phyloP scores from a whole-genome alignment of 1,139 yeast species.

The Blastobotrys persicus region DNA sequence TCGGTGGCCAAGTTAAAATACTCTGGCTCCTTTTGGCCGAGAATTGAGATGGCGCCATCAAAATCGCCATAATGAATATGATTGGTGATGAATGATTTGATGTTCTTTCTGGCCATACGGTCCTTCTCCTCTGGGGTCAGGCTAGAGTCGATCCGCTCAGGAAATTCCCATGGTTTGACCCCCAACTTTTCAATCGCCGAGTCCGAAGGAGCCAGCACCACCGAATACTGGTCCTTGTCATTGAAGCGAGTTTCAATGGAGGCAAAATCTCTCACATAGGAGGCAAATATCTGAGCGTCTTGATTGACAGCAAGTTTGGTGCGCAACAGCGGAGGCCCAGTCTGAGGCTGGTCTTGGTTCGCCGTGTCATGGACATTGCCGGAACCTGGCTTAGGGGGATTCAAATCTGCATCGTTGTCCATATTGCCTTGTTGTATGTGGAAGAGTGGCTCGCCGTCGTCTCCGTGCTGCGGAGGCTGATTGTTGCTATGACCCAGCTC shows the following conservation, averaged over 20 bases:
- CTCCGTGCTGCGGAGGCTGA: constrained; percentile 8
- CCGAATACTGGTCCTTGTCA: constrained; percentile 30
- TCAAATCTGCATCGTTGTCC: constrained; percentile 4
- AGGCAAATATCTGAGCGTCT: constrained; percentile 36
- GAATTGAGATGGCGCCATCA: constrained; percentile 15
- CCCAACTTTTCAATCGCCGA: constrained; percentile 32
- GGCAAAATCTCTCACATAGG: constrained; percentile 34
- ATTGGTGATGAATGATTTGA: constrained; percentile 32
- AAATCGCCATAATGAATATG: constrained; percentile 32
- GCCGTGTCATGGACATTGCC: constrained; percentile 22
- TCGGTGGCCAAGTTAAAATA: constrained; percentile 18
- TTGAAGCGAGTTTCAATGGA: constrained; percentile 30
- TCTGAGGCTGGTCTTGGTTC: constrained; percentile 34
- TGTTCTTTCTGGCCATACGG: constrained; percentile 29
- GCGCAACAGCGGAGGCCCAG: constrained; percentile 34
- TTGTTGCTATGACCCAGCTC: constrained; percentile 1
- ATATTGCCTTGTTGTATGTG: constrained; percentile 19
- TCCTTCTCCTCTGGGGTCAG: constrained; percentile 30
- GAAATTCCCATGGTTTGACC: constrained; percentile 40
- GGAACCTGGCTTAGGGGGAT: constrained; percentile 14
- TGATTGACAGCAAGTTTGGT: constrained; percentile 36
- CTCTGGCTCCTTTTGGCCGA: constrained; percentile 8
- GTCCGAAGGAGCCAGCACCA: constrained; percentile 39
- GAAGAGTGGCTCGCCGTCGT: constrained; percentile 19
- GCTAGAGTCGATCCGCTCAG: constrained; percentile 21